phyloP scores from a whole-genome alignment of 2,329 filamentous ascomycete genomes.

The Pseudogymnoascus destructans region DNA sequence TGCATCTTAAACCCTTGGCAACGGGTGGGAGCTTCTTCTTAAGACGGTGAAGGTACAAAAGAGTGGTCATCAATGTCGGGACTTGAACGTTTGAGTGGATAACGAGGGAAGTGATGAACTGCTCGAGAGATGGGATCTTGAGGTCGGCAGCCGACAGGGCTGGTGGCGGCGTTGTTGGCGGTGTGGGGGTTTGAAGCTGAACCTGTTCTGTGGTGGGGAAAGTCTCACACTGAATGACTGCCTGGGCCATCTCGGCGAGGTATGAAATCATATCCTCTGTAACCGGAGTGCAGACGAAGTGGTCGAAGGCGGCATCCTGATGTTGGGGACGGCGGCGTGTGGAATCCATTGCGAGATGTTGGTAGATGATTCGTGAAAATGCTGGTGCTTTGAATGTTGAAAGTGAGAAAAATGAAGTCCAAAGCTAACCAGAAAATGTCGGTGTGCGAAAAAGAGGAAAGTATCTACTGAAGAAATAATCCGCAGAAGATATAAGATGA shows the following conservation, averaged over 20 bases:
- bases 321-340: background rate
- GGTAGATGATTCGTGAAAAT: background rate
- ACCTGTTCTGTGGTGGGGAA: constrained; percentile 33
- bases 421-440: constrained; percentile 1
- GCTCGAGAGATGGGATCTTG: constrained; percentile 65
- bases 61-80: constrained; percentile 88
- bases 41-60: constrained; percentile 83
- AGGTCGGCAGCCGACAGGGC: constrained; percentile 35
- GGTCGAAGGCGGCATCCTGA: constrained; percentile 54
- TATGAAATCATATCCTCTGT: constrained; percentile 64
- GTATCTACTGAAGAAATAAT: constrained; percentile 8
- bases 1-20: constrained; percentile 92
- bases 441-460: background rate
- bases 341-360: background rate
- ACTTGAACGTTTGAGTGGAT: constrained; percentile 92
- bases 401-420: constrained; percentile 7
- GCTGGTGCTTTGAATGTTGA: constrained; percentile 1
- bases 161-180: constrained; percentile 30
- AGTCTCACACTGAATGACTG: constrained; percentile 70
- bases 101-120: constrained; percentile 85
- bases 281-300: constrained; percentile 68
- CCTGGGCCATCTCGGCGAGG: constrained; percentile 58
- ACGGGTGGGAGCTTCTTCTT: constrained; percentile 78
- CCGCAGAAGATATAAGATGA: constrained; percentile 7
- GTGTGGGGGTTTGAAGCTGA: constrained; percentile 26